phyloP scores from a whole-genome alignment of 306 rosid genomes.

The Potentilla sterilis region DNA sequence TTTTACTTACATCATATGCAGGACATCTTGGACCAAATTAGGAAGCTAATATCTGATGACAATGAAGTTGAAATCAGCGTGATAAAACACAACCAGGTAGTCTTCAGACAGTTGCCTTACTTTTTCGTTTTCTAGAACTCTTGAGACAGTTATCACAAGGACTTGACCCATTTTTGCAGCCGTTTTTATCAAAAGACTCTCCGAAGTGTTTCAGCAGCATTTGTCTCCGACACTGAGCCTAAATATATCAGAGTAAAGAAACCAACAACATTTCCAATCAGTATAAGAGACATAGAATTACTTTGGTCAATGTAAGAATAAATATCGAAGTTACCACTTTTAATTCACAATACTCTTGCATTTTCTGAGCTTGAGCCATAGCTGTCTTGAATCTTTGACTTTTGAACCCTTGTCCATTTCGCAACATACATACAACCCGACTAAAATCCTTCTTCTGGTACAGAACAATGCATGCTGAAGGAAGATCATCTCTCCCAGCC shows the following conservation, averaged over 20 bases:
- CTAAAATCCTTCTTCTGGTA: constrained; percentile 98
- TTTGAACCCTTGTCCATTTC: constrained; percentile 71
- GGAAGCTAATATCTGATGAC: neutral
- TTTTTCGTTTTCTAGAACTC: constrained; percentile 23
- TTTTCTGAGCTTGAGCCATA: constrained; percentile 83
- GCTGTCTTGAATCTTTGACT: constrained; percentile 64
- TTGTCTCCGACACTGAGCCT: constrained; percentile 88
- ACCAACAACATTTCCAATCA: neutral
- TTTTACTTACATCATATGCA: constrained; percentile 7
- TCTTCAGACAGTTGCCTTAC: constrained; percentile 36
- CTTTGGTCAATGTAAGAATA: constrained; percentile 11
- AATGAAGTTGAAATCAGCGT: neutral
- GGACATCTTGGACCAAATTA: constrained; percentile 9
- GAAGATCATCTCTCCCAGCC: constrained; percentile 92
- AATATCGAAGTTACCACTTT: constrained; percentile 46
- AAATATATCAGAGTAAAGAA: constrained; percentile 24
- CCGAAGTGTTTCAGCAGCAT: constrained; percentile 82
- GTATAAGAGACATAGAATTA: constrained; percentile 12
- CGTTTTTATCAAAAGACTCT: constrained; percentile 63
- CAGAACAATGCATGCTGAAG: constrained; percentile 71
- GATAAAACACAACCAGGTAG: neutral
- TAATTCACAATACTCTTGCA: constrained; percentile 93
- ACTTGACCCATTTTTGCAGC: constrained; percentile 72
- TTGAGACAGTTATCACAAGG: constrained; percentile 89
- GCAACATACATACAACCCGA: constrained; percentile 84